Evolutionary conservation across 2,329 filamentous ascomycete species (phyloP), one percentile per base, ranked within the genome.

Genomic region (Beauveria rudraprayagi): DNA sequence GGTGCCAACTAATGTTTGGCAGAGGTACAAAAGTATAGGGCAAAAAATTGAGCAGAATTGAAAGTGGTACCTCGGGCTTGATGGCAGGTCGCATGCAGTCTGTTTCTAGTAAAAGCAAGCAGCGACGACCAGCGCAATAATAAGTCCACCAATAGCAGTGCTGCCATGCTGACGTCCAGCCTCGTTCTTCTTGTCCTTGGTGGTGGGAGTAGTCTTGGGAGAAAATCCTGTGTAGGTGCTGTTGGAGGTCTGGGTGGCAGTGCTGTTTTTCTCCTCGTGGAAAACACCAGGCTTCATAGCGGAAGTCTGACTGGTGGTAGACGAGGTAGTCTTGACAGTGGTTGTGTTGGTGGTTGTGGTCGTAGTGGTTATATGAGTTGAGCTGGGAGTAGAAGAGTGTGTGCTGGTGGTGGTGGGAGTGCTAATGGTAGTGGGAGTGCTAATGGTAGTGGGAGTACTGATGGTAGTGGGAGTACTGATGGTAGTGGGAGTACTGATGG

Each of bases 81-180:
- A 26, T 50, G 24, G 30, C 24, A 26, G 41, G 58, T 62, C 47
- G 55, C 61, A 64, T 50, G 61, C 43, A 24, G 16, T 63, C 51
- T 60, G 56, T 28, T 56, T 57, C 61, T 71, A 83, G 64, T 78
- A 77, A 64, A 82, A 72, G 66, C 75, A 80, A 17, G 77, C 76
- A 28, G 81, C 78, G 26, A 80, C 82, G 37, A 83, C 73, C 50
- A 85, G 76, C 58, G 82, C 83, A 51, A 85, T 76, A 48, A 85
- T 73, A 24, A 85, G 75, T 51, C 83, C 81, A 8, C 76, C 81
- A 44, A 83, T 70, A 55, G 82, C 80, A 54, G 78, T 76, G 57
- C 77, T 78, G 55, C 79, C 78, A 65, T 82, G 77, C 51, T 77
- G 77, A 17, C 74, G 74, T 22, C 76, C 78, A 58, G 72, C 73